Base-by-base conservation (phyloP, 2,329 filamentous ascomycete genomes). In the Aspergillus persii region DNA sequence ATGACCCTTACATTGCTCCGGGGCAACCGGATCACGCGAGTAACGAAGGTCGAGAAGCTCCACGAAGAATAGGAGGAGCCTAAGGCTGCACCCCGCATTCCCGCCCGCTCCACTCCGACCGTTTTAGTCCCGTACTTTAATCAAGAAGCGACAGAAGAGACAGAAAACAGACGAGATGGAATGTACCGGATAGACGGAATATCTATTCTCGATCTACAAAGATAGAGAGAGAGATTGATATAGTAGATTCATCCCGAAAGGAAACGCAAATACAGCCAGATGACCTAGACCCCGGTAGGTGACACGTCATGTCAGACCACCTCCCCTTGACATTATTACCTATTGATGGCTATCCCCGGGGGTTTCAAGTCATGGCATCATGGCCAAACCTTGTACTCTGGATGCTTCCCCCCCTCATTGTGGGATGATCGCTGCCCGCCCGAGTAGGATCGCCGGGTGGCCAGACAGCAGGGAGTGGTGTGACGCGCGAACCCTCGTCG, bases 21-120 rank as follows among this genome's bases (percentile, higher is more conserved):
- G 68, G 60, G 63, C 30, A 50, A 59, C 63, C 70, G 69, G 70
- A 71, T 71, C 64, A 70, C 65, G 64, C 69, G 66, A 69, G 66
- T 64, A 41, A 57, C 63, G 72, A 70, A 72, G 69, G 71, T 72
- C 66, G 68, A 66, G 56, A 61, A 61, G 18, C 18, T 23, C 18
- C 18, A 23, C 18, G 18, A 23, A 23, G 18, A 23, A 23, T 23
- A 1, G 18, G 18, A 23, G 18, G 18, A 2, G 18, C 18, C 65
- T 67, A 66, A 68, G 58, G 66, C 70, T 73, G 71, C 71, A 74
- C 71, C 71, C 71, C 71, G 71, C 71, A 74, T 73, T 74, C 64
- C 61, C 66, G 60, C 62, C 59, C 50, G 61, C 62, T 64, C 65
- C 65, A 66, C 65, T 62, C 50, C 15, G 23, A 36, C 9, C 53